These are phyloP conservation scores for Adansonia grandidieri DNA, from an alignment of 441 rosid species.

Conservation along the genomic window DNA sequence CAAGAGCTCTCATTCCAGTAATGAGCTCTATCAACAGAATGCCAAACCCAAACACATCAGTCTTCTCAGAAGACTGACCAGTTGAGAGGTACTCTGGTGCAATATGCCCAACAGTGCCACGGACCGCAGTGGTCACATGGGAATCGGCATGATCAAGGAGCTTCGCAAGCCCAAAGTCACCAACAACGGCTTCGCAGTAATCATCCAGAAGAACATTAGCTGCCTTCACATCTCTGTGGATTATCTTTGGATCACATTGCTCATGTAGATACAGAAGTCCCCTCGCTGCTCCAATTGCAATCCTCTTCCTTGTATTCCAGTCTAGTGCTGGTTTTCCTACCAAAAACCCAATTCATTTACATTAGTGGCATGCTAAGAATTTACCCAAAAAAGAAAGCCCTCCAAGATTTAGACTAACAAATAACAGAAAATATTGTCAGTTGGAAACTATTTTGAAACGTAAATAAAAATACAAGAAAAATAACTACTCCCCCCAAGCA, in stretches of 20 bases:
- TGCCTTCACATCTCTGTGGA: conserved; percentile 91
- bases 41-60: conserved; percentile 92
- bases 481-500: not conserved
- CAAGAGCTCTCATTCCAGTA: conserved; percentile 88
- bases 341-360: conserved; percentile 11
- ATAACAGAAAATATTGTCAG: not conserved
- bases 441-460: not conserved
- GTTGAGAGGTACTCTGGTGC: conserved; percentile 93
- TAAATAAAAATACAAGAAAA: not conserved
- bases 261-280: conserved; percentile 86
- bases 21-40: conserved; percentile 87
- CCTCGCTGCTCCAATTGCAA: conserved; percentile 84
- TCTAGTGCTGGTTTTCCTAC: conserved; percentile 77
- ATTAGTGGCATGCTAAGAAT: not conserved
- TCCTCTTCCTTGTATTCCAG: conserved; percentile 84
- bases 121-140: conserved; percentile 88
- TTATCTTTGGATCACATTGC: conserved; percentile 92
- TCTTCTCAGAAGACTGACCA: conserved; percentile 90
- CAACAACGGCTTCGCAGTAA: conserved; percentile 79
- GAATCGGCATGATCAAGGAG: conserved; percentile 86
- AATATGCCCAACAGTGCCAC: conserved; percentile 92
- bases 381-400: not conserved
- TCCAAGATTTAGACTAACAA: not conserved
- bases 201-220: conserved; percentile 85
- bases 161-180: conserved; percentile 91